These are phyloP conservation scores for Dentipellis sp. DNA, from an alignment of 768 basidiomycete genomes.

Conservation along the genomic window DNA sequence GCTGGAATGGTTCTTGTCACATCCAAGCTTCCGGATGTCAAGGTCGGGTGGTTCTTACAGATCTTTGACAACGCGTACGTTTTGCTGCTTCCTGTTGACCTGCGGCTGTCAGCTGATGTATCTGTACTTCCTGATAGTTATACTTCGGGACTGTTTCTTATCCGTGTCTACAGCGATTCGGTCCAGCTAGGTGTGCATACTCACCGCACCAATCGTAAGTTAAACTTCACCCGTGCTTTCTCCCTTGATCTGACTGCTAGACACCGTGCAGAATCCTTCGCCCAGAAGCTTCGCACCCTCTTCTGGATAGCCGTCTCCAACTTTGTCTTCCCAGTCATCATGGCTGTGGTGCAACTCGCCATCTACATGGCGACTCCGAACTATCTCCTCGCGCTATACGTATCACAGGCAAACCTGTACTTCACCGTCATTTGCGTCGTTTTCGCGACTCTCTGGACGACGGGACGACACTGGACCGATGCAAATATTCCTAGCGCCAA, in stretches of 20 bases:
- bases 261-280: constrained; percentile 4
- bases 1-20: not conserved
- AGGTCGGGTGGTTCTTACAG: constrained; percentile 25
- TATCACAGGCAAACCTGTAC: constrained; percentile 16
- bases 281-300: constrained; percentile 11
- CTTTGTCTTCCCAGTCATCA: constrained; percentile 22
- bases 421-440: constrained; percentile 22
- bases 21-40: not conserved
- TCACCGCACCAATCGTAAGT: too few relatives aligned
- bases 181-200: too few relatives aligned
- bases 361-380: constrained; percentile 4
- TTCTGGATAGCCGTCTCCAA: constrained; percentile 22
- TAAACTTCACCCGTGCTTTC: not conserved
- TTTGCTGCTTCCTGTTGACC: not conserved
- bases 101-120: not conserved
- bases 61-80: constrained; percentile 13
- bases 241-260: not conserved
- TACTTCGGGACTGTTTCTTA: not conserved
- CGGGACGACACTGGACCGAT: constrained; percentile 9
- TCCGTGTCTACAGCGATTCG: not conserved
- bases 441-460: constrained; percentile 20
- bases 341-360: constrained; percentile 18
- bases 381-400: constrained; percentile 9
- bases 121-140: not conserved
- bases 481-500: too few relatives aligned